Base-by-base conservation (phyloP, 1,139 yeast species). In the Tardiomyces blankii region DNA sequence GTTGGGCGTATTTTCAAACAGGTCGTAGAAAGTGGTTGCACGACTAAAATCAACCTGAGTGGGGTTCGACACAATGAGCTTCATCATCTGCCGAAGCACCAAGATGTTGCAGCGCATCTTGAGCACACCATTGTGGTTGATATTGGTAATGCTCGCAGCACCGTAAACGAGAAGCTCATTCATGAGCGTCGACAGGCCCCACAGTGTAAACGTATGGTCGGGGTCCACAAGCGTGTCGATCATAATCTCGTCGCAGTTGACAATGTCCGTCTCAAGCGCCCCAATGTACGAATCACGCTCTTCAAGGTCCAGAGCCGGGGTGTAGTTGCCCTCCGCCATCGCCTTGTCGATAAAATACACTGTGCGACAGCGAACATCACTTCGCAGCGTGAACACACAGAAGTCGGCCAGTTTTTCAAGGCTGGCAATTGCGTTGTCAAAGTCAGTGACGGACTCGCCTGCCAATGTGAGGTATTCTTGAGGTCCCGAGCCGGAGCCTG, bases 11-110 rank as follows among this genome's bases (percentile, higher is more conserved):
- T 44, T 40, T 12, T 51, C 27, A 30, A 54, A 42, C 21, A 52
- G 46, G 39, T 78, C 78, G 59, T 78, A 85, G 62, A 79, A 85
- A 9, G 67, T 62, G 4, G 82, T 65, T 0, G 86, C 73, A 39
- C 69, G 65, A 18, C 73, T 63, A 63, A 84, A 81, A 52, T 79
- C 77, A 7, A 82, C 78, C n/a, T 68, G 66, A 43, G 75, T 74
- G 0, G 86, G 80, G 44, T 74, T 72, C 18, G 67, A 63, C 54
- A 78, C 73, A 19, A 84, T 70, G 49, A 78, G 79, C 54, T 87
- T 74, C 49, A 82, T 73, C 72, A 81, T 77, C 59, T 85, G 94
- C 63, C 84, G 94, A 43, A 86, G 64, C 0, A 85, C 81, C 47
- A 78, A 73, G 33, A 85, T 79, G 59, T 86, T 85, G 56, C 81